A percentile compares a stretch with the other conserved stretches of the same genome.
Evolutionary conservation across 2,329 filamentous ascomycete species (phyloP).

Genomic region (Cephalotrichum gorgonifer): DNA sequence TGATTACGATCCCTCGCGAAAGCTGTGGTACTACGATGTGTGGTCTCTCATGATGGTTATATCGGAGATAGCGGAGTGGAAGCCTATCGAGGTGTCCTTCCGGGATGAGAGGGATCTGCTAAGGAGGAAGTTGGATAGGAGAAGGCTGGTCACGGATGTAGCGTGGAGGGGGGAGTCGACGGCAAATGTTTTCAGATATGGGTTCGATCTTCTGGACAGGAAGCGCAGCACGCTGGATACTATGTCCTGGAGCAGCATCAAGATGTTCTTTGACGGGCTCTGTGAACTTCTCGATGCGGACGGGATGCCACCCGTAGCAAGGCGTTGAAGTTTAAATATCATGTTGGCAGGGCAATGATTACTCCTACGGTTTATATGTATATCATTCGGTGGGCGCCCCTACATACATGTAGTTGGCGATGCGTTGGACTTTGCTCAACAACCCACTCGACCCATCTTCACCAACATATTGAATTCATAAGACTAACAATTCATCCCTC

Average conservation of each 20-base stretch:
- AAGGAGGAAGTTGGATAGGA: neutral
- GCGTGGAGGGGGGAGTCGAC: neutral
- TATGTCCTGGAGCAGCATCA: neutral
- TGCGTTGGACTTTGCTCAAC: too few relatives aligned
- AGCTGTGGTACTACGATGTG: slow-evolving; percentile 3
- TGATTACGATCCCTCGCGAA: neutral
- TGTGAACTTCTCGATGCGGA: neutral
- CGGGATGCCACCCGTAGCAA: too few relatives aligned
- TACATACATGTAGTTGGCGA: too few relatives aligned
- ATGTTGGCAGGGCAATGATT: neutral
- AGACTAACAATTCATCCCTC: too few relatives aligned
- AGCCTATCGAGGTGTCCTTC: neutral
- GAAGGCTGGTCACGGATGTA: neutral
- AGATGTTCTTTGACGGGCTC: neutral
- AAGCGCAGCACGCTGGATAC: neutral
- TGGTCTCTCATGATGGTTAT: slow-evolving; percentile 3
- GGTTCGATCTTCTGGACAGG: neutral
- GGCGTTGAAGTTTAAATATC: neutral
- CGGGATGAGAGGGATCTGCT: neutral
- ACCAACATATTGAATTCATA: too few relatives aligned
- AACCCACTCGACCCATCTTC: too few relatives aligned
- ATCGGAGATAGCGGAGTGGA: slow-evolving; percentile 1
- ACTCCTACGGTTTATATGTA: too few relatives aligned
- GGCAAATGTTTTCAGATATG: neutral
- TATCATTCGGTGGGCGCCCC: too few relatives aligned